Base-by-base conservation (phyloP, 495 filamentous ascomycete species). In the Lasiosphaeria miniovina region DNA sequence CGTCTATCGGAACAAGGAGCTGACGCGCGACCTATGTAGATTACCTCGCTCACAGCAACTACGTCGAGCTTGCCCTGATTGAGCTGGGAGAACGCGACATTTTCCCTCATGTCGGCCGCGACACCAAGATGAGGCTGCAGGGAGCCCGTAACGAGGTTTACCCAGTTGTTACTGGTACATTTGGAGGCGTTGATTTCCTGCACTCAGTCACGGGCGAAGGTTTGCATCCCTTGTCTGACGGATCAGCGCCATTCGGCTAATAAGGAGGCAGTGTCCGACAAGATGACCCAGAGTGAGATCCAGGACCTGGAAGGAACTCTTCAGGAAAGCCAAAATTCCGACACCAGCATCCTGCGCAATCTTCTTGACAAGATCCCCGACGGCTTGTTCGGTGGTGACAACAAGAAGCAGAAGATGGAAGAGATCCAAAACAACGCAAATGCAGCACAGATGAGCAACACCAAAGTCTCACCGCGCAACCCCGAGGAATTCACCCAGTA, bases 11-110 rank as follows among this genome's bases (percentile, higher is more conserved):
- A 45, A 11, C 6, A 55, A 17, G 43, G 9, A 43, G n/a, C 33
- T 45, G 53, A 17, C 9, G 2, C 11, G 4, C 54, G 12, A 46
- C 15, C 0, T 9, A 2, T 46, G 4, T 53, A 79, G 91, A 96
- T 67, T 96, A 84, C 74, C 87, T 90, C 14, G 92, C 92, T 45
- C 92, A 96, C 71, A 94, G 90, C 58, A 96, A 96, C 75, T 96
- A 95, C 68, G 82, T 77, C 0, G 92, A 96, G 68, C 84, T 96
- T 35, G 89, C 87, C 46, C 79, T 96, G 38, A 90, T 92, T 61
- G 90, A 96, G 70, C 66, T 96, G 60, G 90, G 90, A 43, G 91
- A 96, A 75, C 73, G 73, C 3, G 81, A 85, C 52, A 74, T 94
- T 45, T 96, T 96, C 70, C 89, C 92, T 24, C 90, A 95, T 68